Percentiles rank a stretch among this genome's conserved stretches.
phyloP scores from a whole-genome alignment of 139 green algal species.

The Coelastrella sp. region DNA sequence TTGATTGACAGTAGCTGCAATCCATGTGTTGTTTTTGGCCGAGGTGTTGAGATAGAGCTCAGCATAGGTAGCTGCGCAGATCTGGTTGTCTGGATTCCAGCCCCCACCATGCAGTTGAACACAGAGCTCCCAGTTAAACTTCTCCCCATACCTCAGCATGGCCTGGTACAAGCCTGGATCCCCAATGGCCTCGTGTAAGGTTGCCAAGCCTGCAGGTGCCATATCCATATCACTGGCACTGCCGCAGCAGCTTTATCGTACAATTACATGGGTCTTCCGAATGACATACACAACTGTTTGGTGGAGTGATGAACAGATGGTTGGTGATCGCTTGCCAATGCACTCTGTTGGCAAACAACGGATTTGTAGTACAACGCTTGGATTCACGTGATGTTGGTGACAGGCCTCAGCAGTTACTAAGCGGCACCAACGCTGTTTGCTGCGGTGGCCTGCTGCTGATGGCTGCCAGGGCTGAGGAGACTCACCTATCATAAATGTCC shows the following conservation, averaged over 20 bases:
- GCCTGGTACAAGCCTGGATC: background rate
- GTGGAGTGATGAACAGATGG: background rate
- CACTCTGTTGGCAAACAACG: background rate
- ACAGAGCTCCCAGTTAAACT: conserved; percentile 17
- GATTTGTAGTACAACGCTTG: background rate
- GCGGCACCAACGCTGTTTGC: background rate
- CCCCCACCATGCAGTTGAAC: background rate
- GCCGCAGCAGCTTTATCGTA: too few relatives aligned
- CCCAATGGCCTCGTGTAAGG: background rate
- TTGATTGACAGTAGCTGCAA: background rate
- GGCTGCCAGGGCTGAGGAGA: background rate
- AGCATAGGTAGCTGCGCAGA: background rate
- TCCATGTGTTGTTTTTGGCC: background rate
- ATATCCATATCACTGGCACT: too few relatives aligned
- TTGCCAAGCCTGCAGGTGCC: background rate
- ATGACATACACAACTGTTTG: too few relatives aligned
- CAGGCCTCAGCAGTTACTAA: background rate
- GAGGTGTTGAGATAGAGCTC: conserved; percentile 17
- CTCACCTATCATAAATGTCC: background rate
- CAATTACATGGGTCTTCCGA: background rate
- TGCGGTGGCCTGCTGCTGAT: background rate
- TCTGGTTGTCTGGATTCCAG: conserved; percentile 37
- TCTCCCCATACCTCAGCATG: background rate
- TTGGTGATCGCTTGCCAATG: background rate
- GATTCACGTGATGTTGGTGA: background rate